phyloP scores from a whole-genome alignment of 2,329 filamentous ascomycete genomes.

The Aspergillus calidoustus region DNA sequence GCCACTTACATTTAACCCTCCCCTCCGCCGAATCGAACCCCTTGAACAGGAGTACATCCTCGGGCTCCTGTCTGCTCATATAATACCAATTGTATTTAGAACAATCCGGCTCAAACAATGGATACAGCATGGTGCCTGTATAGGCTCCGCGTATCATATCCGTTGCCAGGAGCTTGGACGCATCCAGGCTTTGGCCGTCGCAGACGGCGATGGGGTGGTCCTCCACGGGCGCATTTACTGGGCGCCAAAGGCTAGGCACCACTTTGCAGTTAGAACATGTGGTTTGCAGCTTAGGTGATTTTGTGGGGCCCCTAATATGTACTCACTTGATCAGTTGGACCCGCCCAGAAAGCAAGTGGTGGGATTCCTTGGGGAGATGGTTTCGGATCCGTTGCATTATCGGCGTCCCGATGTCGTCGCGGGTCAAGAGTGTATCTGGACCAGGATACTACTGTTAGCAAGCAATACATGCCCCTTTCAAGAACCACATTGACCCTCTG shows the following conservation, averaged over 20 bases:
- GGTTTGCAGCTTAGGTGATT: background rate
- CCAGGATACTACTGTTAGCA: background rate
- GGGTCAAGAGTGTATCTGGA: constrained; percentile 4
- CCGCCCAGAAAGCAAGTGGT: constrained; percentile 5
- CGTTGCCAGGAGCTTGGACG: background rate
- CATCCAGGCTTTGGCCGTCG: background rate
- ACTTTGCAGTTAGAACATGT: background rate
- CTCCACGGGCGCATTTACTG: background rate
- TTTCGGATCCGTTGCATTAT: constrained; percentile 8
- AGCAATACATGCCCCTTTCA: no score
- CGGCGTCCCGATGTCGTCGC: background rate
- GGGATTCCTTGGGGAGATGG: background rate
- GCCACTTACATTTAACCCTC: background rate
- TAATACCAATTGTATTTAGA: constrained; percentile 5
- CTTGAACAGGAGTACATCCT: constrained; percentile 1
- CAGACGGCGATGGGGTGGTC: constrained; percentile 6
- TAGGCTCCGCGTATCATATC: constrained; percentile 5
- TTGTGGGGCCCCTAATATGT: background rate
- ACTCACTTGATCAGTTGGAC: constrained; percentile 10
- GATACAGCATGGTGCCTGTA: constrained; percentile 4
- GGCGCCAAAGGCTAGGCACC: constrained; percentile 2
- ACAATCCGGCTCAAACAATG: constrained; percentile 2
- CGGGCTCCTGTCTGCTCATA: constrained; percentile 2
- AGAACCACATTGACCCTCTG: no score
- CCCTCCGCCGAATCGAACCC: constrained; percentile 3